Conservation (phyloP, 495 filamentous ascomycete species). For the Hypoxylon rickii region DNA sequence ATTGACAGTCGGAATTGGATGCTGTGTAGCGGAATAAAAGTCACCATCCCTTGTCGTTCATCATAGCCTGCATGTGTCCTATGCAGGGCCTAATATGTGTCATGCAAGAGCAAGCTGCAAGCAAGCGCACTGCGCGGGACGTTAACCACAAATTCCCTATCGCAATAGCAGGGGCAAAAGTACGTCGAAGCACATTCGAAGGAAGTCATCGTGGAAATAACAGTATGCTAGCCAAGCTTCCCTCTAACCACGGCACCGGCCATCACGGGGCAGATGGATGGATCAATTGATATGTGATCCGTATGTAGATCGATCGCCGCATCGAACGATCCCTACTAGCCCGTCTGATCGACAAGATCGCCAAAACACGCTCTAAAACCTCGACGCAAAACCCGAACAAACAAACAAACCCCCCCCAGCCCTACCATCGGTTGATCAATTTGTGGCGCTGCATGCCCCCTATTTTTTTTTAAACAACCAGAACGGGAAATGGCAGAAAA, state of each 20-base stretch:
- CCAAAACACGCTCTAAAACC: neutral
- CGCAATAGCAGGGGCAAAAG: too few relatives aligned
- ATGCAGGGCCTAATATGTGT: conserved; percentile 23
- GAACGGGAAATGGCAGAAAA: too few relatives aligned
- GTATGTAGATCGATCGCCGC: neutral
- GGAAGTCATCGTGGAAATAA: too few relatives aligned
- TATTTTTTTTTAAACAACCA: too few relatives aligned
- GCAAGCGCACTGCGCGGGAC: conserved; percentile 8
- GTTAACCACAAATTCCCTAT: neutral
- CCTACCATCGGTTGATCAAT: too few relatives aligned
- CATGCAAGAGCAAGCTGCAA: conserved; percentile 11
- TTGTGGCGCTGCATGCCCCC: too few relatives aligned
- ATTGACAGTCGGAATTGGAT: neutral
- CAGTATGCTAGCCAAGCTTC: too few relatives aligned
- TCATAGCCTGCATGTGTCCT: neutral
- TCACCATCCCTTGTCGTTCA: too few relatives aligned
- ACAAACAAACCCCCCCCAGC: neutral
- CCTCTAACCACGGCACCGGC: too few relatives aligned
- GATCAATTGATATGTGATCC: too few relatives aligned
- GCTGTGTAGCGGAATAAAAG: neutral
- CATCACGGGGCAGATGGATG: too few relatives aligned
- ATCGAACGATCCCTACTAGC: neutral
- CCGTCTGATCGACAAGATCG: neutral
- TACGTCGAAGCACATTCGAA: too few relatives aligned
- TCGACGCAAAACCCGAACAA: neutral